Evolutionary conservation across 1,284 basidiomycete genomes (phyloP), one percentile per base, ranked within the genome.

Genomic region (Thecaphora thlaspeos): DNA sequence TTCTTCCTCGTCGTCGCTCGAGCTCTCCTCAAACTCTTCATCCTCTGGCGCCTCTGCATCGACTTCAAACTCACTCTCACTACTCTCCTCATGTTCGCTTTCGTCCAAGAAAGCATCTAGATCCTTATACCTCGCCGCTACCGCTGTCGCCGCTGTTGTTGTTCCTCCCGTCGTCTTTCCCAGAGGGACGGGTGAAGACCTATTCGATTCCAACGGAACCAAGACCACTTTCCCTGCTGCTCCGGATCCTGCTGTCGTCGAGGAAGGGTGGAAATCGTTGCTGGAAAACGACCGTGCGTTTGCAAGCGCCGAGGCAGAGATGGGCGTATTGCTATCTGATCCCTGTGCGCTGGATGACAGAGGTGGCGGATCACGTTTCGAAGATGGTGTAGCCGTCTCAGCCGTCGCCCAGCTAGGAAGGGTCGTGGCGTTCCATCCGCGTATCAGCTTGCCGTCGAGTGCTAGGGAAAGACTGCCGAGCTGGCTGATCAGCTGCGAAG

Each of bases 61-160:
- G 14, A 21, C 24, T 7, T 26, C 23, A 14, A 22, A 49, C 18
- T 55, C 55, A 2, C 45, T 51, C 18, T 48, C 51, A n/a, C 41
- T 40, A 22, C 49, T 68, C 22, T 74, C 70, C 11, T 64, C 63
- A 37, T 74, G 70, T 23, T 55, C 44, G 34, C 63, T 68, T 41
- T 62, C 68, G 23, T 75, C 66, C 40, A 76, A 43, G 39, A 76
- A 76, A 12, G 66, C 61, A 30, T 76, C 71, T 26, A 76, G 46
- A 32, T 75, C 70, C 44, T 70, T 70, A 45, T 74, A 75, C 32
- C 52, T 54, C 45, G 49, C 36, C 18, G 9, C 21, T 15, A 18
- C 18, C 22, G 45, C 28, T n/a, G 11, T 7, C 17, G 45, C 17
- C 30, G 19, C 21, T n/a, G 37, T 47, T 18, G 30, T n/a, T 23